phyloP scores from a whole-genome alignment of 805 yeast species.

The Pichia eremophila region DNA sequence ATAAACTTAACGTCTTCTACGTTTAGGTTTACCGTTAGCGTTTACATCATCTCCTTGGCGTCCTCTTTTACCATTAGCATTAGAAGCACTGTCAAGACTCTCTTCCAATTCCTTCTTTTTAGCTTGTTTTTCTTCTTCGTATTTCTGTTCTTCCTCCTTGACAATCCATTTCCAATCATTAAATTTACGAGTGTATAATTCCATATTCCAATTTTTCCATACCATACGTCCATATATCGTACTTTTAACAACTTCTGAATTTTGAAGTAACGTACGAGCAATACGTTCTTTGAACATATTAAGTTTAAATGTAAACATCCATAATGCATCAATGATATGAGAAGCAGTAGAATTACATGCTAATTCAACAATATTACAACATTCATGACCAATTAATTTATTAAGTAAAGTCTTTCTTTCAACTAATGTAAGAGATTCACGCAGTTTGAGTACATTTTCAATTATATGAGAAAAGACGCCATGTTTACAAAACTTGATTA shows the following conservation, averaged over 20 bases:
- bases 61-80: neutral
- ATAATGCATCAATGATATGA: conserved; percentile 75
- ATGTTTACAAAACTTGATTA: conserved; percentile 71
- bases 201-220: conserved; percentile 94
- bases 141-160: conserved; percentile 40
- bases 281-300: conserved; percentile 82
- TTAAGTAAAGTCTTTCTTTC: conserved; percentile 60
- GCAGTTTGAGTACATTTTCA: conserved; percentile 46
- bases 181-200: conserved; percentile 60
- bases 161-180: conserved; percentile 73
- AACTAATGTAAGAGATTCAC: conserved; percentile 39
- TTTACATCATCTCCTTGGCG: neutral
- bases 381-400: conserved; percentile 44
- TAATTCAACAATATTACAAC: conserved; percentile 51
- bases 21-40: neutral
- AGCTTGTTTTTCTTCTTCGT: conserved; percentile 7
- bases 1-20: neutral
- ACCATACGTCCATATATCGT: conserved; percentile 83
- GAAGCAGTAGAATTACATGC: conserved; percentile 87
- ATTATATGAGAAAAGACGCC: conserved; percentile 88
- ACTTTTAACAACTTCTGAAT: conserved; percentile 64
- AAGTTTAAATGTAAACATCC: conserved; percentile 69
- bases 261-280: conserved; percentile 53
- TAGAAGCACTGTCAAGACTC: neutral
- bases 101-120: neutral